These are phyloP conservation scores for Rickenella mellea DNA, from an alignment of 768 basidiomycete species.

Conservation along the genomic window DNA sequence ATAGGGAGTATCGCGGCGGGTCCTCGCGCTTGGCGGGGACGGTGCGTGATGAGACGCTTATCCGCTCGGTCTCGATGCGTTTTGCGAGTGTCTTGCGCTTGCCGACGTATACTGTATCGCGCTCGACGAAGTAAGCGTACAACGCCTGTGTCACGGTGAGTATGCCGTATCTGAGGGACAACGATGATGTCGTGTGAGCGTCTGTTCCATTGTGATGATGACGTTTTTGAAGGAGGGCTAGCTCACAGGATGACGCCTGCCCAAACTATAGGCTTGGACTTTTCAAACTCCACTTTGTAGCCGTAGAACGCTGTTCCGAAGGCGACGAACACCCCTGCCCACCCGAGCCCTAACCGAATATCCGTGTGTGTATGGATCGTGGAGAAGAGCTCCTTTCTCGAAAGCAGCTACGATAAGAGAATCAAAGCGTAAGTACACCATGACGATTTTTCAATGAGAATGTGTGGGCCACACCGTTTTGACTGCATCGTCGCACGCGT, in stretches of 20 bases:
- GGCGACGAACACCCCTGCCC: slow-evolving; percentile 77
- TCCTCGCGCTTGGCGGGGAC: slow-evolving; percentile 40
- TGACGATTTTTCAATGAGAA: not conserved
- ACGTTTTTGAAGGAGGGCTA: slow-evolving; percentile 5
- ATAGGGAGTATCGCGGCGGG: slow-evolving; percentile 60
- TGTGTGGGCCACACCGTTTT: slow-evolving; percentile 59
- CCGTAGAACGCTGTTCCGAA: slow-evolving; percentile 77
- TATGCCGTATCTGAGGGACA: slow-evolving; percentile 51
- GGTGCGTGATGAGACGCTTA: slow-evolving; percentile 69
- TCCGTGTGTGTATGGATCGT: slow-evolving; percentile 85
- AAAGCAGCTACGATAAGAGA: slow-evolving; percentile 54
- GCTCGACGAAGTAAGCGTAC: slow-evolving; percentile 83
- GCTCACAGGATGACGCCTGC: slow-evolving; percentile 71
- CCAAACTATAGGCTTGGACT: slow-evolving; percentile 74
- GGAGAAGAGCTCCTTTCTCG: slow-evolving; percentile 74
- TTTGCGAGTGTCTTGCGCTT: slow-evolving; percentile 86
- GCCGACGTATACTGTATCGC: slow-evolving; percentile 77
- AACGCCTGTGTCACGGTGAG: slow-evolving; percentile 65
- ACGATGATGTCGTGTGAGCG: slow-evolving; percentile 5
- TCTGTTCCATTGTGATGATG: not conserved
- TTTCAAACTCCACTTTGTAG: slow-evolving; percentile 82
- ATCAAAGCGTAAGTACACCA: slow-evolving; percentile 1
- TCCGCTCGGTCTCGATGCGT: slow-evolving; percentile 86
- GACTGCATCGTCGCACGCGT: slow-evolving; percentile 71
- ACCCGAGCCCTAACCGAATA: slow-evolving; percentile 79